A percentile compares a stretch with the other conserved stretches of the same genome.
These are phyloP conservation scores for Perkinsus olseni DNA, from an alignment of 169 alveolate species.

Conservation along the genomic window DNA sequence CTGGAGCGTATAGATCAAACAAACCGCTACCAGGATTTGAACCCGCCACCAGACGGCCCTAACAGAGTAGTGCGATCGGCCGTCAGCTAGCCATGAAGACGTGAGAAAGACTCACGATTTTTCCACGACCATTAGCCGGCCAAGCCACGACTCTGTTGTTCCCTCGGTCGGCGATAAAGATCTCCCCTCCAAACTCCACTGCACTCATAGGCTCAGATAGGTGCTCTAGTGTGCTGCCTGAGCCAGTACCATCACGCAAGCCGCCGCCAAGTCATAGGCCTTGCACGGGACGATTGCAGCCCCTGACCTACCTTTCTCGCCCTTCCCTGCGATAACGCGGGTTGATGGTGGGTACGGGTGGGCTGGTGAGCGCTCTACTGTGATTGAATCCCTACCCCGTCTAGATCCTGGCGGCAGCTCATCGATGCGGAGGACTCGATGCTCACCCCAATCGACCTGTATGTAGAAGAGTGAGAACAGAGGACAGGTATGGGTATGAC, in stretches of 20 bases:
- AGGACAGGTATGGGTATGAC: no score
- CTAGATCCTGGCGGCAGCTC: background rate
- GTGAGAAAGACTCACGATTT: background rate
- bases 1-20: background rate
- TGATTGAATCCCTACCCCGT: background rate
- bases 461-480: background rate
- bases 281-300: no score
- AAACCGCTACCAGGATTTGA: background rate
- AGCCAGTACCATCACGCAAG: background rate
- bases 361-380: background rate
- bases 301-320: background rate
- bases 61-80: no score
- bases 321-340: background rate
- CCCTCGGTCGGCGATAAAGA: background rate
- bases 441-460: background rate
- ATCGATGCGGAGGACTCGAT: background rate
- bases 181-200: background rate
- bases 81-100: no score
- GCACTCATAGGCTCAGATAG: background rate
- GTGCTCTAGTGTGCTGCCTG: background rate
- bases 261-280: background rate
- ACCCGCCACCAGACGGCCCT: background rate
- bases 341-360: background rate
- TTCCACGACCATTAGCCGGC: background rate
- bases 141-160: background rate